Evolutionary conservation across 2,329 filamentous ascomycete species (phyloP).

Genomic region (Diaporthe caulivora): DNA sequence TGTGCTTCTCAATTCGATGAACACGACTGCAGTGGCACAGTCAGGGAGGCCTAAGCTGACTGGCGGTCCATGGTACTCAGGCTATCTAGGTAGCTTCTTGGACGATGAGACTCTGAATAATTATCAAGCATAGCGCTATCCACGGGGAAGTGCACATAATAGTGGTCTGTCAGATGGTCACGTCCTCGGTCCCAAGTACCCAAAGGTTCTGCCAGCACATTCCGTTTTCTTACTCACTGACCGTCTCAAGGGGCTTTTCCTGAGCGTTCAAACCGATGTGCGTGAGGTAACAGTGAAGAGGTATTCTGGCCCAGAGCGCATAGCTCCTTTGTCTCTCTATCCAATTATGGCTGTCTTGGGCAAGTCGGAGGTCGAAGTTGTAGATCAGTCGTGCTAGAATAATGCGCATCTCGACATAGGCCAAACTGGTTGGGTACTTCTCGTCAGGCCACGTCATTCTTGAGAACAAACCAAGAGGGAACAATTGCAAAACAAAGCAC

Average conservation of each 20-base stretch:
- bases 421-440: slow-evolving; percentile 40
- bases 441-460: not conserved
- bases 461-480: too few species aligned
- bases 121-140: not conserved
- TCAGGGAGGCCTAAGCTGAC: not conserved
- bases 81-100: not conserved
- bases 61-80: not conserved
- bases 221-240: not conserved
- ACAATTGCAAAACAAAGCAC: not conserved
- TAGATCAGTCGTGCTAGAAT: slow-evolving; percentile 50
- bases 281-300: slow-evolving; percentile 45
- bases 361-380: slow-evolving; percentile 49
- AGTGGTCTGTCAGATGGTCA: not conserved
- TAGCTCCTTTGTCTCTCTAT: slow-evolving; percentile 44
- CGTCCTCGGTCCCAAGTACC: not conserved
- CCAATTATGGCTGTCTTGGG: slow-evolving; percentile 46
- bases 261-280: not conserved
- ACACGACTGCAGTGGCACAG: not conserved
- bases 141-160: not conserved
- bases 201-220: not conserved
- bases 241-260: not conserved
- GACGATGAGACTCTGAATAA: not conserved
- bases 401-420: slow-evolving; percentile 52
- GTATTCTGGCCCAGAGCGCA: slow-evolving; percentile 47
- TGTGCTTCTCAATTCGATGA: not conserved